Evolutionary conservation across 2,329 filamentous ascomycete genomes (phyloP), one percentile per base, ranked within the genome.

Genomic region (Nemania serpens): DNA sequence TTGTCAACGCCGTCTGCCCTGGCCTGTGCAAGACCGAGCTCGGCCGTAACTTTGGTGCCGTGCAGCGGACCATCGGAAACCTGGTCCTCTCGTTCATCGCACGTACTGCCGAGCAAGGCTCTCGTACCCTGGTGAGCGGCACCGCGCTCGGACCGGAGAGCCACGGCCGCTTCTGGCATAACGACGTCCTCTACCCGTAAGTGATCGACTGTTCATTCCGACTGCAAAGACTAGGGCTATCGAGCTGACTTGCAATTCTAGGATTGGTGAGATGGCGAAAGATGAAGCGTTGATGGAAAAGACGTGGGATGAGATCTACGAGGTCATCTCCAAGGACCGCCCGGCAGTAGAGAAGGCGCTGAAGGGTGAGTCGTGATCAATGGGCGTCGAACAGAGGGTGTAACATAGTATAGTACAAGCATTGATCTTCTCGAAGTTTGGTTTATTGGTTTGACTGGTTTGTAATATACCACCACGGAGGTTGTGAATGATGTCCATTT

Each of bases 11-110:
- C 1, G 17, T 34, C 7, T 62, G 55, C 42, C 59, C 59, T 1
- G 59, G 59, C 12, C 43, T 62, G 4, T 62, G 59, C 45, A 62
- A 58, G 42, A 62, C 54, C 4, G 18, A 58, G 1, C 5, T 62
- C 13, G 29, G 17, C n/a, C 33, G 39, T 0, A 22, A 62, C 6
- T 45, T 58, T 2, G 1, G 2, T 20, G 9, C 58, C 1, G 36
- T 54, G n/a, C 20, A 29, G 4, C 54, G 54, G 20, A 37, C 15
- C 10, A 18, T 62, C 6, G 22, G 12, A 15, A 22, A n/a, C 5
- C 2, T 58, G 1, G 12, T 34, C 4, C 13, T 17, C 9, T 58
- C 13, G 3, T 49, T 62, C 37, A 13, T 58, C 5, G 55, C 20
- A 5, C 59, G 55, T 13, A 58, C 41, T 43, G 54, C 59, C 5